These are phyloP conservation scores for Laetiporus sulphureus DNA, from an alignment of 1,284 basidiomycete genomes.

Conservation along the genomic window DNA sequence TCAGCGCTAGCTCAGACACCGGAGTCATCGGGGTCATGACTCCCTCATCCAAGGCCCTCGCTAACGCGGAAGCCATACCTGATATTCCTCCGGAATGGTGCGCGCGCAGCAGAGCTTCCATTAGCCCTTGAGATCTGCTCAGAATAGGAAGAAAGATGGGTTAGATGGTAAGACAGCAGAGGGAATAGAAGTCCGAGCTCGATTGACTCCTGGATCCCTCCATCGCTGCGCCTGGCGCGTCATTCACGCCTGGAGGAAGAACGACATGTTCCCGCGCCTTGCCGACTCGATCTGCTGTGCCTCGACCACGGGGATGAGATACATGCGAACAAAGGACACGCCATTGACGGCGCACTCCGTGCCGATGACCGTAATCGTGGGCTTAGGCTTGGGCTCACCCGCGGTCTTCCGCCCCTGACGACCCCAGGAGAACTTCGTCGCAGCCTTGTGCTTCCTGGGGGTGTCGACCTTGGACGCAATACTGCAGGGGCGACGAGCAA, in stretches of 20 bases:
- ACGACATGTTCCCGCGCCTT: background rate
- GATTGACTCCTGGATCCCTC: background rate
- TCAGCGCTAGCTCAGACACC: background rate
- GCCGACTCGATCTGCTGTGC: background rate
- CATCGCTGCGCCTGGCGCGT: background rate
- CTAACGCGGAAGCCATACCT: background rate
- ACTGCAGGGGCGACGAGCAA: too few relatives aligned
- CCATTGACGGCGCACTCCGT: background rate
- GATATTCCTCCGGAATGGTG: background rate
- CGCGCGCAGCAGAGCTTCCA: background rate
- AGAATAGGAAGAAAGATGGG: background rate
- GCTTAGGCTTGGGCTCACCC: background rate
- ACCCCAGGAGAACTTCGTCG: background rate
- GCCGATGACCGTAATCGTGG: background rate
- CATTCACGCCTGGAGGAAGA: background rate
- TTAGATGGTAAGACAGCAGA: background rate
- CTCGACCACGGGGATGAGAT: background rate
- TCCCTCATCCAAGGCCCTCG: background rate
- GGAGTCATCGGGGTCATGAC: slow-evolving; percentile 2
- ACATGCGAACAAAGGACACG: background rate
- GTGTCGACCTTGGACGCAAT: background rate
- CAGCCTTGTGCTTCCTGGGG: background rate
- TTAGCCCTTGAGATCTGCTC: background rate
- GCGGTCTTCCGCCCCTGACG: background rate
- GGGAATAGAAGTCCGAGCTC: background rate